Base-by-base conservation (phyloP, 331 rosid genomes). In the Rosa hybrid region DNA sequence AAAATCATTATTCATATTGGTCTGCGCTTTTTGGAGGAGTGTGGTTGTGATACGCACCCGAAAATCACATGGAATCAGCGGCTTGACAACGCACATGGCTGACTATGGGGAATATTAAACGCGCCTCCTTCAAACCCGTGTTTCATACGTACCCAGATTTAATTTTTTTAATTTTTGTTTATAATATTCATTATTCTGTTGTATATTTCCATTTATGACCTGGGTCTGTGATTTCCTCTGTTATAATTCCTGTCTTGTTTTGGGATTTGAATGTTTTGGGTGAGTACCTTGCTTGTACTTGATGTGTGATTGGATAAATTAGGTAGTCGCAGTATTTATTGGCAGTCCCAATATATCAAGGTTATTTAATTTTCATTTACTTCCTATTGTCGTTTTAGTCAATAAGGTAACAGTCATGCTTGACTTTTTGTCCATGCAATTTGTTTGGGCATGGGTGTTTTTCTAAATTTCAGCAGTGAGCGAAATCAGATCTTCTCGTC, bases 21-120 rank as follows among this genome's bases (percentile, higher is more conserved):
- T 41, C 76, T 54, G 60, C 0, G 38, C 71, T 30, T 70, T 71
- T 69, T 8, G 4, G 46, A 12, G 42, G 78, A 51, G 78, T 7
- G 72, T 44, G 57, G 23, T 49, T 20, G 12, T 48, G 51, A 48
- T 12, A 81, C 78, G 78, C 78, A 59, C 81, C 81, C 76, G 48
- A 8, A 46, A 41, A 57, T 83, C 86, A 80, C 91, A 72, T 76
- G 91, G 75, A 79, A 76, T 81, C 80, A 25, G 77, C 76, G 80
- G 86, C 74, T 83, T 82, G 83, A 75, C 87, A 83, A 74, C 88
- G 85, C 86, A 72, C 80, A 85, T 82, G 86, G 86, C 82, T 53
- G 80, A 48, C 71, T 45, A 21, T 34, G 38, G 59, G 38, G 59
- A 57, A 81, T 50, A 20, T 12, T 48, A 25, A n/a, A 50, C 85